These are phyloP conservation scores for Prunus fruticosa DNA, from an alignment of 306 rosid species.

Conservation along the genomic window DNA sequence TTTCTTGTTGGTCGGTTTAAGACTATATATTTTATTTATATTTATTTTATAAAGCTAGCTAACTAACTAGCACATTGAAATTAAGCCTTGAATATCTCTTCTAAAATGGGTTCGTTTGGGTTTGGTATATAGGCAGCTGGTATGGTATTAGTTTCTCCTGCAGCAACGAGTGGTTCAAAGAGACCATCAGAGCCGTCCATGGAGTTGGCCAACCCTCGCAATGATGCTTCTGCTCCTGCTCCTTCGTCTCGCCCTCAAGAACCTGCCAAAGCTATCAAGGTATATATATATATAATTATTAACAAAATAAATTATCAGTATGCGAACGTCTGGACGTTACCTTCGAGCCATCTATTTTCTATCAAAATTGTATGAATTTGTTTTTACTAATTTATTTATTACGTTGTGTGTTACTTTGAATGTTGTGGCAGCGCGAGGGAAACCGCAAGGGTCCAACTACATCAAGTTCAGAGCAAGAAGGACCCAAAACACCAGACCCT, in stretches of 20 bases:
- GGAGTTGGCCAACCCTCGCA: constrained; percentile 64
- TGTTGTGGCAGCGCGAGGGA: constrained; percentile 51
- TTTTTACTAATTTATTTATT: background rate
- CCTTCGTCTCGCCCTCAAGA: constrained; percentile 27
- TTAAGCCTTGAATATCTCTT: background rate
- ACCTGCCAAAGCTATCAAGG: constrained; percentile 63
- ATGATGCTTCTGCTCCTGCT: constrained; percentile 25
- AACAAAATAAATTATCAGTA: background rate
- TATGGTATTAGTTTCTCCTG: constrained; percentile 42
- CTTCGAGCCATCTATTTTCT: no score
- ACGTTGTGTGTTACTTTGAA: constrained; percentile 1
- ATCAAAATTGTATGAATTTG: background rate
- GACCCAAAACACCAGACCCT: constrained; percentile 92
- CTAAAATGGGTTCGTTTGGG: constrained; percentile 1
- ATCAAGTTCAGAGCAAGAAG: constrained; percentile 92
- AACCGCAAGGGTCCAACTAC: constrained; percentile 75
- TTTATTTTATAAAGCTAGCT: background rate
- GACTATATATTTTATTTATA: background rate
- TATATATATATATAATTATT: background rate
- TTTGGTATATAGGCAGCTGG: constrained; percentile 8
- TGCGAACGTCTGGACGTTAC: no score
- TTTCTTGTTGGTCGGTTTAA: constrained; percentile 1
- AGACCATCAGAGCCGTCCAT: constrained; percentile 57
- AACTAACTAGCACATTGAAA: background rate
- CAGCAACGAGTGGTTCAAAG: constrained; percentile 54